Evolutionary conservation across 805 yeast genomes (phyloP).

Genomic region (Yarrowia divulgata): DNA sequence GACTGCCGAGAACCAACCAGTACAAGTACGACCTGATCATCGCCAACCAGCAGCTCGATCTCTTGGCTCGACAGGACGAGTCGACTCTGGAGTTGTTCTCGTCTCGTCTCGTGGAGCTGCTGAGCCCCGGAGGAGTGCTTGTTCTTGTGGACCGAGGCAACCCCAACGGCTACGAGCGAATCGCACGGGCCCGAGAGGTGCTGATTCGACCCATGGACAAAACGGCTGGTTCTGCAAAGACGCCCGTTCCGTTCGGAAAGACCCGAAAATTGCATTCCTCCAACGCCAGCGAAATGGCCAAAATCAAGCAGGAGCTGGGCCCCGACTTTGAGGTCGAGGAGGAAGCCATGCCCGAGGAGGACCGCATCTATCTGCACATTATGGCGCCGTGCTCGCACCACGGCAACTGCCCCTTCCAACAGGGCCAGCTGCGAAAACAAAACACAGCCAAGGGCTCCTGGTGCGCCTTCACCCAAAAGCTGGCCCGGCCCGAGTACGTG

Average conservation of each 20-base stretch:
- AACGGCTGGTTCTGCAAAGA: conserved; percentile 44
- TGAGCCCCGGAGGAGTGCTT: conserved; percentile 81
- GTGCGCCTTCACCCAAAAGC: conserved; percentile 75
- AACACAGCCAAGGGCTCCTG: conserved; percentile 70
- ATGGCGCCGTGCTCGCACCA: conserved; percentile 94
- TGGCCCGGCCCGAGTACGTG: conserved; percentile 79
- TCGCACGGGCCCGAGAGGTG: conserved; percentile 89
- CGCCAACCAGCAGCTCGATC: conserved; percentile 77
- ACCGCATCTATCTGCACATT: conserved; percentile 64
- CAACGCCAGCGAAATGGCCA: not conserved
- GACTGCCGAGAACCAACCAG: conserved; percentile 3
- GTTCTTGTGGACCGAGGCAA: conserved; percentile 88
- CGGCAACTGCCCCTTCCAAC: conserved; percentile 82
- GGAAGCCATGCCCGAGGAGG: conserved; percentile 37
- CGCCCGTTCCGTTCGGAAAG: conserved; percentile 41
- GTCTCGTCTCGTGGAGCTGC: conserved; percentile 62
- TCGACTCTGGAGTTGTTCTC: conserved; percentile 73
- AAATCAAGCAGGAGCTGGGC: conserved; percentile 23
- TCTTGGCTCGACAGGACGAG: conserved; percentile 67
- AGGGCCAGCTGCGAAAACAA: conserved; percentile 62
- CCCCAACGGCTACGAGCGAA: conserved; percentile 84
- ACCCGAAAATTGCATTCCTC: conserved; percentile 15
- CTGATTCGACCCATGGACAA: conserved; percentile 77
- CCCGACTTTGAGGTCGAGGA: conserved; percentile 10
- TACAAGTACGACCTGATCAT: conserved; percentile 75